Evolutionary conservation across 257 asterid genomes (phyloP), one percentile per base, ranked within the genome.

Genomic region (Solanum sejunctum): DNA sequence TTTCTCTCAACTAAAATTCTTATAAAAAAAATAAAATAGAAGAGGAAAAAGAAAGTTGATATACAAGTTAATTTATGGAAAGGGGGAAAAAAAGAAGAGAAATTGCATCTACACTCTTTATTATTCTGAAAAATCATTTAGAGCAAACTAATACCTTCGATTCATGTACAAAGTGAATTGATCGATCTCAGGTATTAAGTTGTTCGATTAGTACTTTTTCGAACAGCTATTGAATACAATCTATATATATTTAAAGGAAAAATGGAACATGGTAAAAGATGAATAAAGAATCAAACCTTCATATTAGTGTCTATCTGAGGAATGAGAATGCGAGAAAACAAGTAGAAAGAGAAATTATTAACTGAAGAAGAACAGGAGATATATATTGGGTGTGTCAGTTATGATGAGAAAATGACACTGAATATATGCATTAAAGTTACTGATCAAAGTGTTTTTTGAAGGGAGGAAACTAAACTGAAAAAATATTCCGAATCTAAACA

Each of bases 251-350:
- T 15, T 28, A 64, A 64, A 12, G 28, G 12, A 12, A 3, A 63
- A 63, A 26, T 2, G 57, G 17, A 36, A 7, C 49, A 67, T 8
- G 52, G 39, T 36, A 12, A 70, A 39, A 70, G 54, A 51, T 45
- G 84, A 86, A 83, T 15, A 47, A 81, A 88, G 87, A 86, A 89
- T 61, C 89, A 84, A 79, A 93, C 97, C 97, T 93, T 93, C 94
- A 92, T 90, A 5, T 36, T 36, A 36, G 41, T 36, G 39, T 36
- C 39, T 36, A 6, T 36, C 39, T 3, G 41, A 36, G 6, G 39
- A 84, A 85, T 69, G 41, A 69, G 63, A 21, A 52, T 20, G 39
- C 75, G 77, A 54, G 86, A 77, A 28, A 71, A 71, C 28, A 85
- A 67, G 12, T 58, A 77, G 18, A 84, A 32, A 81, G 10, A 12